Conservation (phyloP, 2,329 filamentous ascomycete genomes). For the Beauveria sp. region DNA sequence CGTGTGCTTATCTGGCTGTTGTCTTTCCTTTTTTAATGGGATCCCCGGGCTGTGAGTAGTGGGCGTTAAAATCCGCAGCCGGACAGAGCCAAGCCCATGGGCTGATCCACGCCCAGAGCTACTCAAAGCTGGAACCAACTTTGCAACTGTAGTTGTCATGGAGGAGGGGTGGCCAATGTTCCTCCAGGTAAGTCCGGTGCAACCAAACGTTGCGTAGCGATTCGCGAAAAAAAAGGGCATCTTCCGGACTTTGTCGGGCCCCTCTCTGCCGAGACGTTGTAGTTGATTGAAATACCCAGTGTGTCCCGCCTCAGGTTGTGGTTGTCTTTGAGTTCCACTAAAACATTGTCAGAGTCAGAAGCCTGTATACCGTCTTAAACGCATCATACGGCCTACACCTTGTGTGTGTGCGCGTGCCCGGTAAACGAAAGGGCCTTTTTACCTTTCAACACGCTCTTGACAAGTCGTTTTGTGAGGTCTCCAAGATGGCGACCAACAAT, state of each 20-base stretch:
- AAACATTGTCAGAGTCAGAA: neutral
- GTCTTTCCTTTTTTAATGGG: neutral
- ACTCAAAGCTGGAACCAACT: neutral
- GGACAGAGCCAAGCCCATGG: neutral
- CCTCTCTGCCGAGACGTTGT: neutral
- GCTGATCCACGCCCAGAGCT: conserved; percentile 1
- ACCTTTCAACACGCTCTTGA: neutral
- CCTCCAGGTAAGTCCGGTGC: neutral
- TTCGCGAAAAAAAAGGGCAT: neutral
- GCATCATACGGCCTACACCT: neutral
- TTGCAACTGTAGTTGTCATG: conserved; percentile 7
- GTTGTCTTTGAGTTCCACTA: neutral
- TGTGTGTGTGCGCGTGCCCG: neutral
- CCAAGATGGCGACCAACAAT: conserved; percentile 5
- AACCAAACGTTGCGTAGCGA: neutral
- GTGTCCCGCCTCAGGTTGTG: neutral
- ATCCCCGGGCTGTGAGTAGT: neutral
- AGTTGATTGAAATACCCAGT: conserved; percentile 2
- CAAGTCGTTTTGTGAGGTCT: neutral
- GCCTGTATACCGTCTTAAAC: neutral
- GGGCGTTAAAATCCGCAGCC: neutral
- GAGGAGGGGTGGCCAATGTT: neutral
- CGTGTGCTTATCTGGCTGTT: neutral
- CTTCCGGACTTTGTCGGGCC: neutral
- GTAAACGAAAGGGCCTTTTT: neutral